Conservation (phyloP, 2,329 filamentous ascomycete species). For the Diplodia sapinea region DNA sequence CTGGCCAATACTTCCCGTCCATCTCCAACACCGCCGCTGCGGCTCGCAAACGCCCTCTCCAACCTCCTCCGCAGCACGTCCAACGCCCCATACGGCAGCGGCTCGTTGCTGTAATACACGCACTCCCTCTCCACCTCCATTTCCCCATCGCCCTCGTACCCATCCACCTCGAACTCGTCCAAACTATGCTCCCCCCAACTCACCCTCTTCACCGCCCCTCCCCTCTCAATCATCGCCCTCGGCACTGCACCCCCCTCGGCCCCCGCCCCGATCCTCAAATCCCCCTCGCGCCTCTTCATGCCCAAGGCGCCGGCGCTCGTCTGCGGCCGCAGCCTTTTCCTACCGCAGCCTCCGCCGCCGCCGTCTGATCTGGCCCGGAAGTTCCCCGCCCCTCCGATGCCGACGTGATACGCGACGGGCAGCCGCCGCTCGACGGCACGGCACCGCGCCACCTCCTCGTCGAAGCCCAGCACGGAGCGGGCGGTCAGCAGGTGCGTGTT, state of each 20-base stretch:
- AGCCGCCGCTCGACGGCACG: slow-evolving; percentile 8
- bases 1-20: slow-evolving; percentile 24
- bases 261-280: not conserved
- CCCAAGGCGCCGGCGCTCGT: not conserved
- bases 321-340: not conserved
- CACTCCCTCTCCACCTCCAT: not conserved
- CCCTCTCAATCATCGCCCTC: not conserved
- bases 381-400: slow-evolving; percentile 39
- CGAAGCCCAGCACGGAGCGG: slow-evolving; percentile 13
- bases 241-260: not conserved
- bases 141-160: not conserved
- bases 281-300: slow-evolving; percentile 5
- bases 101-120: slow-evolving; percentile 31
- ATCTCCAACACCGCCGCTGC: not conserved
- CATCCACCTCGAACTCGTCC: not conserved
- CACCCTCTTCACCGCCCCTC: not conserved
- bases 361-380: not conserved
- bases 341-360: not conserved
- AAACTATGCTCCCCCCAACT: not conserved
- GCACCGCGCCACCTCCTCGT: slow-evolving; percentile 30
- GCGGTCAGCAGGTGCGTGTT: slow-evolving; percentile 32
- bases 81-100: slow-evolving; percentile 35
- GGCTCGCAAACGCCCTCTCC: slow-evolving; percentile 18
- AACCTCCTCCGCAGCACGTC: slow-evolving; percentile 35
- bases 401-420: slow-evolving; percentile 25